Evolutionary conservation across 768 basidiomycete species (phyloP), one percentile per base, ranked within the genome.

Genomic region (Tricholoma sp.): DNA sequence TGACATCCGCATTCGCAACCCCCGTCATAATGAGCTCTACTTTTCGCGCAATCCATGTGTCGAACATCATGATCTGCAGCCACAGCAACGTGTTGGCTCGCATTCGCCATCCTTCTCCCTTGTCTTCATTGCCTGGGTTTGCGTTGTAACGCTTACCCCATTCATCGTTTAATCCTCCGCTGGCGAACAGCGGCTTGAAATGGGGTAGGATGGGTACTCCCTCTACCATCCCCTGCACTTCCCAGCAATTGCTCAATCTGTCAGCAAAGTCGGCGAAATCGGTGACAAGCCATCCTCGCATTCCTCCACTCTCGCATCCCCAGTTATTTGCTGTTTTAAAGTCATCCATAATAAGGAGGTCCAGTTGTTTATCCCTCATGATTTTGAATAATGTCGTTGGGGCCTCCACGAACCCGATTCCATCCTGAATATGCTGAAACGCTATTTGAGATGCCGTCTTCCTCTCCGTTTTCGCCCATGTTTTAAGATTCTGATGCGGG

Each of bases 31-130:
- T 49, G 22, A 63, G 43, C 46, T 66, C 64, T 0, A 62, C 54
- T 12, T 39, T 55, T 9, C 57, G 49, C 5, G 58, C 64, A 8
- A 66, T 62, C 63, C 63, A 66, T 2, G 61, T 63, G 54, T 66
- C 64, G 18, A 66, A 57, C 54, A 66, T 39, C 61, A 55, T 60
- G 27, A 54, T 49, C 50, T 66, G 63, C 21, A 63, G 43, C 63
- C 63, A 66, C 8, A 56, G 55, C 27, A 66, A 31, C 6, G 63
- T 49, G 8, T 49, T 58, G n/a, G 59, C 59, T 18, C 29, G 27
- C 31, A 62, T 52, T 29, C 24, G 56, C 61, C 63, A 60, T 21
- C 19, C 19, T 2, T 21, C 18, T 7, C 41, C 6, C 11, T 43
- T 43, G 18, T 43, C 41, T 4, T 32, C 46, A 29, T 43, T 45